phyloP scores from a whole-genome alignment of 2,329 filamentous ascomycete species.

The Ophiostoma australiae region DNA sequence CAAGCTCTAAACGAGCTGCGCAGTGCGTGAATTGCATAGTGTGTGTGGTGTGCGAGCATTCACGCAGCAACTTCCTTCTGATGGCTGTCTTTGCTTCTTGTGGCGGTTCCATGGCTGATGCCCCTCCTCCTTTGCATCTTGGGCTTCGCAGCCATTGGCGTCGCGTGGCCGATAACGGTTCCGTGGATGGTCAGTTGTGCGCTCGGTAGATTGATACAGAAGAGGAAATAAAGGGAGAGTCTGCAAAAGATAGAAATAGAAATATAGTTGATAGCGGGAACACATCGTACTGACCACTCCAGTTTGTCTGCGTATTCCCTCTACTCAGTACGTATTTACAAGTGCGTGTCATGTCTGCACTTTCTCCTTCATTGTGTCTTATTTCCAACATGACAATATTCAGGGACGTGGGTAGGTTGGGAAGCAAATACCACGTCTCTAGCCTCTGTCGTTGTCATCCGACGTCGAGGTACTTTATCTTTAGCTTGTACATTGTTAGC shows the following conservation, averaged over 20 bases:
- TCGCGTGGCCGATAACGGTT: conserved; percentile 5
- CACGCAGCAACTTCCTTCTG: background rate
- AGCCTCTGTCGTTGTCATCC: background rate
- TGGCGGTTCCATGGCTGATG: background rate
- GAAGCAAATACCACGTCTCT: conserved; percentile 1
- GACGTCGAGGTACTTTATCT: background rate
- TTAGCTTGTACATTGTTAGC: too few relatives aligned
- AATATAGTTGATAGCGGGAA: background rate
- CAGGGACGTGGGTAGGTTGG: background rate
- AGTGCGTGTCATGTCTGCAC: background rate
- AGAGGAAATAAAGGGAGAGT: background rate
- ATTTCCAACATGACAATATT: background rate
- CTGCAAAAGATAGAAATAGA: background rate
- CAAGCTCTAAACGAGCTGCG: background rate
- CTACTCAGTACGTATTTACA: background rate
- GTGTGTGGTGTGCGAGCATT: background rate
- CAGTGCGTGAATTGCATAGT: background rate
- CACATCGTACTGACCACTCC: background rate
- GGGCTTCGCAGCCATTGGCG: background rate
- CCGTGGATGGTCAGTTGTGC: background rate
- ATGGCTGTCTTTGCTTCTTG: background rate
- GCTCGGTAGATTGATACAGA: background rate
- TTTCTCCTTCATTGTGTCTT: background rate
- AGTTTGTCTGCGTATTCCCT: background rate
- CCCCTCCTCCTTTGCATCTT: background rate